Base-by-base conservation (phyloP, 306 rosid genomes). In the Fragaria iinumae region DNA sequence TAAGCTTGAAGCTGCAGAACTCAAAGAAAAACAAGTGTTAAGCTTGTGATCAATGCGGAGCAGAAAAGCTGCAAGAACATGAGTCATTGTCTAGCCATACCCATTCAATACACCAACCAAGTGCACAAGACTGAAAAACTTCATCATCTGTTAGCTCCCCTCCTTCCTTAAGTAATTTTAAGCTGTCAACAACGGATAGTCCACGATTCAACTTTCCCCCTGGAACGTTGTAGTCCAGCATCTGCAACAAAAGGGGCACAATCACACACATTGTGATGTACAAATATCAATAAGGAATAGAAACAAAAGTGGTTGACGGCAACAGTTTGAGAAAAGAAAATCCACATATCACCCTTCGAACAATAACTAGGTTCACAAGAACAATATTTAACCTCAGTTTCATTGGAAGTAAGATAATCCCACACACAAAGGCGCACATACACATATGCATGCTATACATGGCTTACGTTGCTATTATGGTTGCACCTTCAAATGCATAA, bases 41-140 rank as follows among this genome's bases (percentile, higher is more conserved):
- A 53, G 55, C 23, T 45, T 25, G 43, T 4, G 57, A 60, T 21
- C 57, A 17, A 12, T 21, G 66, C 7, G 14, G 29, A 63, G 20
- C 17, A 62, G 66, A 38, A 14, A 41, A 2, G n/a, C 71, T 1
- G 65, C 23, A 11, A 21, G n/a, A 68, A 11, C 60, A 74, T 38
- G 25, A 73, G 50, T 32, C 4, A 27, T 12, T 39, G 10, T 45
- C 27, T 64, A 52, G 74, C 63, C 23, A 25, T 86, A 86, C 89
- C 89, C 89, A 86, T 83, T 86, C 89, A 72, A 86, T 86, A 81
- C 89, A 86, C 89, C 89, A 86, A 70, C 89, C 89, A 71, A 86
- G 85, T 29, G 87, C 87, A 44, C 80, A 80, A 41, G 89, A 69
- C 4, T 71, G 83, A 69, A 86, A 86, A 47, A 83, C 56, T 67